Base-by-base conservation (phyloP, 2,329 filamentous ascomycete genomes). In the Aspergillus sp. region DNA sequence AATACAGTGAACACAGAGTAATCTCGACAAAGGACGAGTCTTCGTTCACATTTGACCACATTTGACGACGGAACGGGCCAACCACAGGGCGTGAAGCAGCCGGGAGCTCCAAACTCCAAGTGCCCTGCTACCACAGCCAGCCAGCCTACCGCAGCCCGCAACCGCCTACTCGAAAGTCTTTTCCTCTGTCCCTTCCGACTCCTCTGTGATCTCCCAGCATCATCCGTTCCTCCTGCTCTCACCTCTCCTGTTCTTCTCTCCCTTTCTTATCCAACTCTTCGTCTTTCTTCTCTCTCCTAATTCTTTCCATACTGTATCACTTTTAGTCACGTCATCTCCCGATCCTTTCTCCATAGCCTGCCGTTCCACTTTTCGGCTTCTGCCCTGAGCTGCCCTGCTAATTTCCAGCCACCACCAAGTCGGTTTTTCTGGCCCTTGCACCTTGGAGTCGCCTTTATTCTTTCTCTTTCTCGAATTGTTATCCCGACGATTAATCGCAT, bases 321-420 rank as follows among this genome's bases (percentile, higher is more conserved):
- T 52, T 52, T 60, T 64, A 57, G 50, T 63, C 41, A 47, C 52
- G 43, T 39, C 51, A 48, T 35, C 52, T 55, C 48, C 45, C 59
- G 43, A 57, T 57, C 47, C 66, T 64, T 68, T 55, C 54, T 46
- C 39, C 27, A 37, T 44, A 43, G 40, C 40, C 39, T 41, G 41
- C 51, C 19, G 41, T 58, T 59, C 62, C 57, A 58, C 56, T 62
- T 49, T 51, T 52, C 47, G 59, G 61, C 64, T 64, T 64, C 58
- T 57, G 65, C 54, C 60, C 62, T 61, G 58, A 65, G 55, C 60
- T 65, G 66, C 64, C 66, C 67, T 67, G 63, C 67, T 69, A 66
- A 67, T 64, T 61, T 73, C 71, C 71, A 72, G 69, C 70, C 70
- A 71, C 68, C 67, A 55, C 52, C 50, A 45, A 58, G 12, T 57